Percentiles rank a stretch among this genome's conserved stretches.
phyloP scores from a whole-genome alignment of 768 basidiomycete genomes.

The Phlebiopsis gigantea region DNA sequence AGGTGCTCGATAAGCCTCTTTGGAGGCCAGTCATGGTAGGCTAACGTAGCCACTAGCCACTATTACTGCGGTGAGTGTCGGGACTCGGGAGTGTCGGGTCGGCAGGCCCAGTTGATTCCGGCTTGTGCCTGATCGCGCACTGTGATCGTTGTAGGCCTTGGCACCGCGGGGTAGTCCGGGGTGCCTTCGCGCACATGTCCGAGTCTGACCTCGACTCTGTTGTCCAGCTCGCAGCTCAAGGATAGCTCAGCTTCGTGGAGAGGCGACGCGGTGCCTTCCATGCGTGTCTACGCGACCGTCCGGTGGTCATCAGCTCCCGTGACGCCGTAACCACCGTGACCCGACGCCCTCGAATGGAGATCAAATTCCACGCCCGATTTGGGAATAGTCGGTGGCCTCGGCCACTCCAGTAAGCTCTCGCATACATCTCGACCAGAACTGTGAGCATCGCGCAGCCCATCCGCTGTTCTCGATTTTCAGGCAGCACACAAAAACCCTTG shows the following conservation, averaged over 20 bases:
- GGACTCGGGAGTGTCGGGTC: background rate
- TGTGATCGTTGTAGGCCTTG: background rate
- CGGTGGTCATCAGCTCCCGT: background rate
- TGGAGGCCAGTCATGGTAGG: background rate
- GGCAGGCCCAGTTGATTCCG: background rate
- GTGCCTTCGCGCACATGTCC: too few relatives aligned
- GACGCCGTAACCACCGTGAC: background rate
- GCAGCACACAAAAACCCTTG: background rate
- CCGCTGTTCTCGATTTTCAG: background rate
- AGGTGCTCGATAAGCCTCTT: background rate
- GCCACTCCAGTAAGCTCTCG: slow-evolving; percentile 9
- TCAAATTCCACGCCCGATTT: background rate
- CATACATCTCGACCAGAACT: background rate
- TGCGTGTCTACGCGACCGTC: background rate
- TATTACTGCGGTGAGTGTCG: background rate
- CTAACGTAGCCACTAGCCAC: background rate
- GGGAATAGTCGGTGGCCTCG: background rate
- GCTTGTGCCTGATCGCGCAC: slow-evolving; percentile 1
- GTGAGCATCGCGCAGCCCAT: background rate
- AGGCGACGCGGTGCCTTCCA: background rate
- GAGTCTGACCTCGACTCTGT: too few relatives aligned
- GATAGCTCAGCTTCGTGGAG: too few relatives aligned
- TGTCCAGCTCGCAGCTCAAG: too few relatives aligned
- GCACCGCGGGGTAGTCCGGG: too few relatives aligned
- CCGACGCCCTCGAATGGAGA: background rate